Evolutionary conservation across 257 asterid species (phyloP).

Genomic region (Solanum megistacrolobum): DNA sequence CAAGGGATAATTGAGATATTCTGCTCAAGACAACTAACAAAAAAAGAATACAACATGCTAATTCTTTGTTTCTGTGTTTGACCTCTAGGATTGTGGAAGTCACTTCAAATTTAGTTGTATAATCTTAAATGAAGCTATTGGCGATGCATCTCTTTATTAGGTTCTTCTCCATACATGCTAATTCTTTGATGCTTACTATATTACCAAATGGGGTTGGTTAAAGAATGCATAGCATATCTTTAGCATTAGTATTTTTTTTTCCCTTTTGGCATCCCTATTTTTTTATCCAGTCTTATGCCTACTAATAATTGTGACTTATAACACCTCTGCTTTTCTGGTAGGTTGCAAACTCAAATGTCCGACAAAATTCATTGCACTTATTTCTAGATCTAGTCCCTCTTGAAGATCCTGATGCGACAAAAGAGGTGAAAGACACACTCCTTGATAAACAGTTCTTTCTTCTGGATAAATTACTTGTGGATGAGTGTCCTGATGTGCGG

Average conservation of each 20-base stretch:
- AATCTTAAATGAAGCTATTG: background rate
- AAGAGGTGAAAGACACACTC: conserved; percentile 70
- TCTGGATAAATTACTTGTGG: conserved; percentile 71
- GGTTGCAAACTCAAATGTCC: conserved; percentile 95
- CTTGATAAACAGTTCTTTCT: conserved; percentile 77
- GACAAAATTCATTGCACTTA: conserved; percentile 81
- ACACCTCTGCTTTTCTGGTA: conserved; percentile 16
- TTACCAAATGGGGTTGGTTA: background rate
- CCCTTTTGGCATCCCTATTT: background rate
- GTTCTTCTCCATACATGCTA: background rate
- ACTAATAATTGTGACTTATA: background rate
- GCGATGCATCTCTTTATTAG: background rate
- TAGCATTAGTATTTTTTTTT: background rate
- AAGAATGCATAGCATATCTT: background rate
- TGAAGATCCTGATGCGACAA: conserved; percentile 88
- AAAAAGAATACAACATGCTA: background rate
- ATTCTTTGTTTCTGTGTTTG: background rate
- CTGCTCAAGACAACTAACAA: background rate
- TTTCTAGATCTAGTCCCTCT: conserved; percentile 85
- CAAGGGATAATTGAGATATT: background rate
- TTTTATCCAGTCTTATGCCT: background rate
- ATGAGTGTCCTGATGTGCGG: conserved; percentile 85
- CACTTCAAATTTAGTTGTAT: background rate
- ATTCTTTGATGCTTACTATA: background rate
- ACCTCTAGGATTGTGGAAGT: background rate